Evolutionary conservation across 176 grass and related monocot genomes (phyloP).

Genomic region (Carex myosuroides): DNA sequence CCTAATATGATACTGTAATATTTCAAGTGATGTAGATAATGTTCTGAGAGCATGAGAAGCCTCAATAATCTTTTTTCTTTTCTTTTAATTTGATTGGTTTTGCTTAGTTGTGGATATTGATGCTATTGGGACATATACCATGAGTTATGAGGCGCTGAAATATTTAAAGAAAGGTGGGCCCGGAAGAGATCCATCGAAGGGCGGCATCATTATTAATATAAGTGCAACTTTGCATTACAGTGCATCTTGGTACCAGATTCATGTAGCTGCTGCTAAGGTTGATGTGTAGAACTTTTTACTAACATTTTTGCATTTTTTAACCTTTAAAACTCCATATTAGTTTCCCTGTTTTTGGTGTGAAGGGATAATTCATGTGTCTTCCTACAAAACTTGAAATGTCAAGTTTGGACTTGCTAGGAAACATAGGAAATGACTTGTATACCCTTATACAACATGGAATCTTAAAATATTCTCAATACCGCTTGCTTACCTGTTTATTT

Average conservation of each 20-base stretch:
- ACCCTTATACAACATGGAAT: slow-evolving; percentile 1
- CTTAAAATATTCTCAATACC: neutral
- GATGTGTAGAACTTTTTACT: neutral
- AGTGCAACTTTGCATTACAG: slow-evolving; percentile 88
- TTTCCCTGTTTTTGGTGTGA: neutral
- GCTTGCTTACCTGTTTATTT: neutral
- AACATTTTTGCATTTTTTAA: neutral
- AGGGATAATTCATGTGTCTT: neutral
- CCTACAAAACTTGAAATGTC: neutral
- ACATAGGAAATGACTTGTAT: slow-evolving; percentile 5
- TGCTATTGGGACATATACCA: slow-evolving; percentile 82
- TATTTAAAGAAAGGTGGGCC: slow-evolving; percentile 74
- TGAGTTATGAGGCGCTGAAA: slow-evolving; percentile 82
- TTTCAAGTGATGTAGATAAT: neutral
- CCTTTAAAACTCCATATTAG: neutral
- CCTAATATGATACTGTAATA: neutral
- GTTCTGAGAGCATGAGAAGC: neutral
- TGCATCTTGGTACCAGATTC: slow-evolving; percentile 87
- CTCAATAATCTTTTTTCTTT: neutral
- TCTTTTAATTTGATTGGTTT: slow-evolving; percentile 11
- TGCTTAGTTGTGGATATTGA: slow-evolving; percentile 87
- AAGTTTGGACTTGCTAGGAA: neutral
- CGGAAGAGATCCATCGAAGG: slow-evolving; percentile 46
- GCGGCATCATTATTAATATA: slow-evolving; percentile 88
- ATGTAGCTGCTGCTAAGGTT: slow-evolving; percentile 89